A percentile compares a stretch with the other conserved stretches of the same genome.
These are phyloP conservation scores for Basipetospora chlamydospora DNA, from an alignment of 2,329 filamentous ascomycete genomes.

Conservation along the genomic window DNA sequence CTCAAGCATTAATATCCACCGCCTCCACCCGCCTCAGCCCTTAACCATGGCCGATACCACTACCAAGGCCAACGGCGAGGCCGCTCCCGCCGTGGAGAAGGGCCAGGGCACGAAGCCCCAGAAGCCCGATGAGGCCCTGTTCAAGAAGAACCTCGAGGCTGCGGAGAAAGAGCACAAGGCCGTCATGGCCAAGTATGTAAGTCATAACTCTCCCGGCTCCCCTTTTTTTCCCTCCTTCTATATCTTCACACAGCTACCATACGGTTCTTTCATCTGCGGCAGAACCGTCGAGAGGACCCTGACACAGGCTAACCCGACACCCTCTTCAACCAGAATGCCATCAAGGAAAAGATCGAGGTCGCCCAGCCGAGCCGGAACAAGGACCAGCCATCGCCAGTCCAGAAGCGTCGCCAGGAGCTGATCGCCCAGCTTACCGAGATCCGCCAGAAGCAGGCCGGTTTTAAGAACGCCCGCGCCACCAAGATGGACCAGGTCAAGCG, in stretches of 20 bases:
- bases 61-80: constrained; percentile 25
- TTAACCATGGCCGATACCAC: constrained; percentile 23
- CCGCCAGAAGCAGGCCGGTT: constrained; percentile 70
- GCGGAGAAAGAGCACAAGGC: constrained; percentile 78
- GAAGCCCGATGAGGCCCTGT: constrained; percentile 76
- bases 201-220: constrained; percentile 11
- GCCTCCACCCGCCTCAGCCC: too few species aligned
- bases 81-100: constrained; percentile 28
- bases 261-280: too few species aligned
- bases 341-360: constrained; percentile 78
- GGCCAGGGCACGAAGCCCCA: constrained; percentile 48
- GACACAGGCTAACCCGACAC: neutral
- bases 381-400: constrained; percentile 66
- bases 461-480: constrained; percentile 66
- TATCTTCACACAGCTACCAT: too few species aligned
- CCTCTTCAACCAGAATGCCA: constrained; percentile 49
- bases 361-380: constrained; percentile 59
- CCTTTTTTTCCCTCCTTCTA: too few species aligned
- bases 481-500: constrained; percentile 86
- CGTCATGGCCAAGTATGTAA: constrained; percentile 46
- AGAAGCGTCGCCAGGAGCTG: constrained; percentile 76
- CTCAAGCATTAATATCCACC: too few species aligned
- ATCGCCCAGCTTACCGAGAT: constrained; percentile 72
- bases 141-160: constrained; percentile 63
- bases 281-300: too few species aligned